Conservation (phyloP, 2,329 filamentous ascomycete genomes). For the Phaeosphaeriaceae sp. region DNA sequence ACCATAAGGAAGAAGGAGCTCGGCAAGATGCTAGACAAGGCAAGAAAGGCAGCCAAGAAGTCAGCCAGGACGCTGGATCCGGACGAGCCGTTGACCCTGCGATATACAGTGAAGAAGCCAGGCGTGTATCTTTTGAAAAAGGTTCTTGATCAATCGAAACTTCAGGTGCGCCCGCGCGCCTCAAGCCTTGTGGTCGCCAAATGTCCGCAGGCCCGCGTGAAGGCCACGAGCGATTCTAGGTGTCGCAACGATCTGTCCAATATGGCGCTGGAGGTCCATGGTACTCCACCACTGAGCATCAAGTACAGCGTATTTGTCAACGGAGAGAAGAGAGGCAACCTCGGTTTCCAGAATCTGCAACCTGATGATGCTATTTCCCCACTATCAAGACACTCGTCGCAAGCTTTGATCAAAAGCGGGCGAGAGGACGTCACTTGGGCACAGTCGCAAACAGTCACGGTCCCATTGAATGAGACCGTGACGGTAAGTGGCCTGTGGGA, state of each 20-base stretch:
- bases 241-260: constrained; percentile 90
- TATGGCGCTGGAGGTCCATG: constrained; percentile 80
- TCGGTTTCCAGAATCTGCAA: constrained; percentile 86
- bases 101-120: constrained; percentile 80
- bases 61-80: constrained; percentile 56
- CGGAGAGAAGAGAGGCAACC: constrained; percentile 79
- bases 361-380: constrained; percentile 86
- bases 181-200: constrained; percentile 84
- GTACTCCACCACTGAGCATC: constrained; percentile 89
- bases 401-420: constrained; percentile 63
- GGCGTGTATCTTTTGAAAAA: constrained; percentile 85
- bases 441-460: constrained; percentile 73
- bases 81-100: constrained; percentile 69
- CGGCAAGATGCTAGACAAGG: constrained; percentile 74
- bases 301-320: constrained; percentile 91
- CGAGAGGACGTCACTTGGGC: constrained; percentile 82
- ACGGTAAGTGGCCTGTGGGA: constrained; percentile 80
- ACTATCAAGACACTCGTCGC: constrained; percentile 66
- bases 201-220: constrained; percentile 82
- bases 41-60: constrained; percentile 69
- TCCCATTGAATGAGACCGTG: constrained; percentile 91
- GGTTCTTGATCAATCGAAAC: constrained; percentile 90
- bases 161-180: constrained; percentile 81
- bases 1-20: constrained; percentile 77
- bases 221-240: constrained; percentile 69